Evolutionary conservation across 306 rosid species (phyloP), one percentile per base, ranked within the genome.

Genomic region (Abrus pulchellus): DNA sequence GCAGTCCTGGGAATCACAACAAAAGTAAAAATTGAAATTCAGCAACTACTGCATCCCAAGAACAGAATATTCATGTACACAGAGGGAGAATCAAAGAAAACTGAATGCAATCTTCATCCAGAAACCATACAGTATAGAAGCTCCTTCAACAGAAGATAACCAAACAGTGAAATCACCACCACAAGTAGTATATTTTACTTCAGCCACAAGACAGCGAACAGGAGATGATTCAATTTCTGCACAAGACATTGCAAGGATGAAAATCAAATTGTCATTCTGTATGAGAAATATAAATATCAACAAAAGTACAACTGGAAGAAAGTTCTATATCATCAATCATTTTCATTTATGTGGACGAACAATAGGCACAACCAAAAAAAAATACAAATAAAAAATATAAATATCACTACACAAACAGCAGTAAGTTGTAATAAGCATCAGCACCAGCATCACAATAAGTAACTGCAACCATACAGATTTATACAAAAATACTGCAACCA

Each of bases 131-230:
- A 91, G 86, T 88, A 93, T 93, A 85, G 98, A 88, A 88, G 97
- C 80, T 85, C 98, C 99, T 90, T 93, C 99, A 83, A 83, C 75
- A 3, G 92, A 90, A 85, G 98, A 88, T 77, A 95, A 80, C 98
- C 98, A 95, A 78, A 86, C 97, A 52, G 99, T 89, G 81, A 95
- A 95, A 47, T 95, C 99, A 69, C 86, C 94, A 14, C 99, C 98
- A 72, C 99, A 93, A 52, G 94, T 82, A 76, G 90, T 84, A 86
- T 45, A 83, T 55, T 56, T 92, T 43, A 92, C 99, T 13, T 92
- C 97, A 76, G 96, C 85, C 71, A 95, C 98, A 45, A 87, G 93
- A 92, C 99, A 92, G 74, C 93, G 94, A 80, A 93, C 88, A 57
- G 98, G 98, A 47, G 94, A 90, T 32, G 87, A 68, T 87, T 95